phyloP scores from a whole-genome alignment of 768 basidiomycete genomes.

The Lactifluus volemus region DNA sequence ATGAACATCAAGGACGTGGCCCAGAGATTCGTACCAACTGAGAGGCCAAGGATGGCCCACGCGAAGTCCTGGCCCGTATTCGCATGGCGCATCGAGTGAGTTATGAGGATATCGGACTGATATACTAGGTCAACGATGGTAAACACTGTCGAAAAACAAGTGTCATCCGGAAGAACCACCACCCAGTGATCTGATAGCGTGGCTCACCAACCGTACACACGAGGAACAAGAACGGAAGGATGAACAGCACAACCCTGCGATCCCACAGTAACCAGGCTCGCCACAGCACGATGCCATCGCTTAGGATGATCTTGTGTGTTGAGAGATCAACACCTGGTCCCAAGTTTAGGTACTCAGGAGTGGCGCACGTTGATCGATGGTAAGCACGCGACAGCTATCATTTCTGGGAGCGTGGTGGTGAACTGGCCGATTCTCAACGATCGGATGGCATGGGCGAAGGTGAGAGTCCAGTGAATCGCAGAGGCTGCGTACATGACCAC shows the following conservation, averaged over 20 bases:
- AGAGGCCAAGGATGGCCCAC: neutral
- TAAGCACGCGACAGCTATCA: neutral
- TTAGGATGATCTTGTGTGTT: neutral
- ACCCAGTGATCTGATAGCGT: neutral
- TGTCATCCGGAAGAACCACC: too few relatives aligned
- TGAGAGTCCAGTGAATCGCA: neutral
- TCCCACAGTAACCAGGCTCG: constrained; percentile 10
- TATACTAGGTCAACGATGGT: neutral
- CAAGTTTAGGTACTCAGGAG: neutral
- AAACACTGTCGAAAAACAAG: too few relatives aligned
- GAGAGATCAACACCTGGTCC: neutral
- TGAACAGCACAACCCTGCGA: neutral
- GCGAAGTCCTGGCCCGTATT: neutral
- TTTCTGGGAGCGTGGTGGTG: neutral
- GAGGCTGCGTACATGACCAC: neutral
- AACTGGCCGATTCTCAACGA: neutral
- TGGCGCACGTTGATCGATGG: constrained; percentile 1
- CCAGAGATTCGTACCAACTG: constrained; percentile 8
- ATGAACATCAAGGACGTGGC: constrained; percentile 9
- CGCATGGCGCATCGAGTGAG: neutral
- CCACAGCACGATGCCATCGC: constrained; percentile 8
- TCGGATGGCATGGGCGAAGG: neutral
- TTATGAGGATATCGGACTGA: neutral
- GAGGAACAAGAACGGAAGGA: neutral
- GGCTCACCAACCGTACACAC: neutral